Evolutionary conservation across 2,329 filamentous ascomycete genomes (phyloP).

Genomic region (Trichophyton verrucosum): DNA sequence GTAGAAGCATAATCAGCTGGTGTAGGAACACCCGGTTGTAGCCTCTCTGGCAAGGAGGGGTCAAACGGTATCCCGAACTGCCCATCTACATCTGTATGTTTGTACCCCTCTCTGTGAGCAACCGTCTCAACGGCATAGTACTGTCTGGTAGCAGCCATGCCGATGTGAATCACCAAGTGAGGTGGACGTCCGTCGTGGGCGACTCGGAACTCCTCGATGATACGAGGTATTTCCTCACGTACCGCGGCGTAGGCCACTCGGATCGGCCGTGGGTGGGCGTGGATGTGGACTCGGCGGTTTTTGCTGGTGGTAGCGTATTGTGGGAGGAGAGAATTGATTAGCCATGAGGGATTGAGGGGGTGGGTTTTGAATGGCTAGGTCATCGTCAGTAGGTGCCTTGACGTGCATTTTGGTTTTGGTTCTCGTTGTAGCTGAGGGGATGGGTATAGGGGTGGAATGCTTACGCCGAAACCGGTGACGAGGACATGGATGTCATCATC

Average conservation of each 20-base stretch:
- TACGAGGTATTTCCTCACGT: slow-evolving; percentile 47
- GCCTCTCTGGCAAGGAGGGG: slow-evolving; percentile 35
- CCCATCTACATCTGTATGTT: slow-evolving; percentile 56
- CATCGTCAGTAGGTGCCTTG: no score
- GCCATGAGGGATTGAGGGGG: slow-evolving; percentile 66
- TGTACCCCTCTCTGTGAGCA: slow-evolving; percentile 61
- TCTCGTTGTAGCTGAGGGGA: no score
- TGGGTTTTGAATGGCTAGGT: slow-evolving; percentile 58
- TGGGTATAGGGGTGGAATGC: slow-evolving; percentile 8
- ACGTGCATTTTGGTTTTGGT: no score
- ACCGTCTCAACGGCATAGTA: slow-evolving; percentile 61
- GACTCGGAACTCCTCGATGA: slow-evolving; percentile 42
- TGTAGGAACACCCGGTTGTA: slow-evolving; percentile 38
- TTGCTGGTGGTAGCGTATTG: slow-evolving; percentile 41
- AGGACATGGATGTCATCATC: slow-evolving; percentile 37
- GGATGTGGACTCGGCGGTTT: slow-evolving; percentile 26
- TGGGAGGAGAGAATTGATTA: slow-evolving; percentile 61
- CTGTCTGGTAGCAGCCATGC: slow-evolving; percentile 55
- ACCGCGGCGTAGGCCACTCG: slow-evolving; percentile 60
- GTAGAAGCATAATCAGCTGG: not conserved
- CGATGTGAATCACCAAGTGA: slow-evolving; percentile 64
- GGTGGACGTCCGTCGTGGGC: slow-evolving; percentile 34
- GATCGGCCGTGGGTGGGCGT: slow-evolving; percentile 52
- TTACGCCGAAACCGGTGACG: slow-evolving; percentile 37
- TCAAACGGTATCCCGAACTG: slow-evolving; percentile 31